These are phyloP conservation scores for Colletotrichum sansevieriae DNA, from an alignment of 2,329 filamentous ascomycete species.

Conservation along the genomic window DNA sequence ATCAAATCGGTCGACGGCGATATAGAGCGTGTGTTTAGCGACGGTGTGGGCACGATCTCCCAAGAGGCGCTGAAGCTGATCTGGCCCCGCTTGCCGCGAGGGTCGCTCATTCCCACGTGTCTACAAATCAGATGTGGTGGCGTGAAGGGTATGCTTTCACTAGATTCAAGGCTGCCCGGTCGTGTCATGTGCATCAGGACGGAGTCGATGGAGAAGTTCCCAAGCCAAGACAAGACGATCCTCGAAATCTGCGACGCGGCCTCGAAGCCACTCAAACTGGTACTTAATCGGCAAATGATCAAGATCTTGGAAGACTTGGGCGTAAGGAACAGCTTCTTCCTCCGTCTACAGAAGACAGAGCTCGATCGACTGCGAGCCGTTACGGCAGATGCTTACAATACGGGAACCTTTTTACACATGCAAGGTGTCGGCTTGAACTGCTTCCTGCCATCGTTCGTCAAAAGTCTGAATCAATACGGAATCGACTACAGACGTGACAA, in stretches of 20 bases:
- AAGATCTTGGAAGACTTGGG: constrained; percentile 88
- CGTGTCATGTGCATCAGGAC: constrained; percentile 71
- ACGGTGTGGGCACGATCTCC: constrained; percentile 84
- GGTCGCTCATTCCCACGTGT: constrained; percentile 68
- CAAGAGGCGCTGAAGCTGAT: constrained; percentile 69
- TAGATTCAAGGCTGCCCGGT: constrained; percentile 73
- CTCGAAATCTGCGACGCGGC: constrained; percentile 81
- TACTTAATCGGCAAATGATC: constrained; percentile 84
- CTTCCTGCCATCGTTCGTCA: constrained; percentile 72
- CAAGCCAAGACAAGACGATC: constrained; percentile 64
- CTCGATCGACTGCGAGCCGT: constrained; percentile 71
- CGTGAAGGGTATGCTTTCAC: constrained; percentile 82
- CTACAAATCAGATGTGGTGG: constrained; percentile 82
- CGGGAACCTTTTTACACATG: constrained; percentile 73
- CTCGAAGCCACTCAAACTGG: constrained; percentile 74
- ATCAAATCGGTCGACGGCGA: constrained; percentile 60
- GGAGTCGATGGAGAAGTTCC: constrained; percentile 85
- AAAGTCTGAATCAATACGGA: constrained; percentile 66
- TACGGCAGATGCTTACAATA: constrained; percentile 70
- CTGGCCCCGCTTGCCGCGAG: constrained; percentile 65
- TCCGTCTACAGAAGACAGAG: constrained; percentile 73
- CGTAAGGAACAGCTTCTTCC: constrained; percentile 70
- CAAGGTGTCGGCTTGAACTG: constrained; percentile 73
- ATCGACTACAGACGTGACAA: constrained; percentile 76
- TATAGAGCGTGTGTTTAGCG: constrained; percentile 74